Evolutionary conservation across 2,329 filamentous ascomycete species (phyloP).

Genomic region (Fusarium sp.): DNA sequence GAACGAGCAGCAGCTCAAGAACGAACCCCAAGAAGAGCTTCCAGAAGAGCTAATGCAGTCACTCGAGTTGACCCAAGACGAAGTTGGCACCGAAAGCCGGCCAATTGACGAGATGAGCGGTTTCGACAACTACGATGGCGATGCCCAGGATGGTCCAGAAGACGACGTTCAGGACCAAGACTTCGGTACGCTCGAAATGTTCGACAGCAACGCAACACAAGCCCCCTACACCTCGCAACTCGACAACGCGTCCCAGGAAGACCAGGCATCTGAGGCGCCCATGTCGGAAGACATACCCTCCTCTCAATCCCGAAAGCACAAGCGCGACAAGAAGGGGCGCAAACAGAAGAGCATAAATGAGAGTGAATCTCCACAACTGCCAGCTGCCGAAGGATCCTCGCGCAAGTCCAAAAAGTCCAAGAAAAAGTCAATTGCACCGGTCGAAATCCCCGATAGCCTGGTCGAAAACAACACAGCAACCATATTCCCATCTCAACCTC

Average conservation of each 20-base stretch:
- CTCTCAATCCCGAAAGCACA: conserved; percentile 40
- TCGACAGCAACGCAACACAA: conserved; percentile 49
- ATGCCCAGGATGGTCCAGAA: conserved; percentile 35
- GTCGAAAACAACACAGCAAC: conserved; percentile 9
- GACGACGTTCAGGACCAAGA: conserved; percentile 42
- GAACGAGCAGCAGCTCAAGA: conserved; percentile 29
- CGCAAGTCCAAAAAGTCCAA: conserved; percentile 43
- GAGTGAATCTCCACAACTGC: conserved; percentile 22
- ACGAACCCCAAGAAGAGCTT: conserved; percentile 22
- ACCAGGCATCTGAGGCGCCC: conserved; percentile 43
- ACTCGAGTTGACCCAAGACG: conserved; percentile 14
- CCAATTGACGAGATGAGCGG: conserved; percentile 40
- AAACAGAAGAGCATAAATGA: conserved; percentile 38
- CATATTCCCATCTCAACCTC: conserved; percentile 11
- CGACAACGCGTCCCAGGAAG: conserved; percentile 20
- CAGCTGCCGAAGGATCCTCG: conserved; percentile 26
- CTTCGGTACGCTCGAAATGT: conserved; percentile 51
- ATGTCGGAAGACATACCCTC: conserved; percentile 41
- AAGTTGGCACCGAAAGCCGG: conserved; percentile 38
- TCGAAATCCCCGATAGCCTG: conserved; percentile 36
- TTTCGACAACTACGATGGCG: conserved; percentile 40
- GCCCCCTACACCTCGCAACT: conserved; percentile 45
- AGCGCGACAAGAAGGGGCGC: conserved; percentile 47
- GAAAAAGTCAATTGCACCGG: conserved; percentile 27
- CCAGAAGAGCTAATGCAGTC: conserved; percentile 27